Conservation (phyloP, 192 early-diverging fungal species). For the Cladochytrium replicatum region DNA sequence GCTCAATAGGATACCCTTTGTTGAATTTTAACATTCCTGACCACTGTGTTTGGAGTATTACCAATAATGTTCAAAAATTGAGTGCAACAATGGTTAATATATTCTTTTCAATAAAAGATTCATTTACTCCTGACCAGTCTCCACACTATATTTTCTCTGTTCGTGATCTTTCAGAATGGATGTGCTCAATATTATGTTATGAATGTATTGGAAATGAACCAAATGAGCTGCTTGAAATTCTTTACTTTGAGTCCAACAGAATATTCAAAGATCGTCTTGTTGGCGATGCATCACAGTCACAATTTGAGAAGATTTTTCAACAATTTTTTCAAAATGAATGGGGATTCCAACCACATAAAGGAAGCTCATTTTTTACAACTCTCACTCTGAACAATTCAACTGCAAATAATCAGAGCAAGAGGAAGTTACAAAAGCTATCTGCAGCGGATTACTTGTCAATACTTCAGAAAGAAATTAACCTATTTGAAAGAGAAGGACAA, state of each 20-base stretch:
- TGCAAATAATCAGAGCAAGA: too few relatives aligned
- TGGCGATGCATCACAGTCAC: conserved; percentile 19
- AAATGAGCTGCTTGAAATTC: conserved; percentile 26
- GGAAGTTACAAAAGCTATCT: too few relatives aligned
- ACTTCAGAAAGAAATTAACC: conserved; percentile 20
- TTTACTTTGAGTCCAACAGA: conserved; percentile 37
- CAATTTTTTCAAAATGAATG: conserved; percentile 34
- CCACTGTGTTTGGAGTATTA: conserved; percentile 32
- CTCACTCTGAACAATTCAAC: not conserved
- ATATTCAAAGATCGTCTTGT: conserved; percentile 43
- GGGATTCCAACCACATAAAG: conserved; percentile 19
- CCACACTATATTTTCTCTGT: conserved; percentile 48
- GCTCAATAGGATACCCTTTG: conserved; percentile 28
- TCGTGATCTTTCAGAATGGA: conserved; percentile 37
- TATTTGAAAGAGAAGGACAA: conserved; percentile 38
- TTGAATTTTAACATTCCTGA: conserved; percentile 13
- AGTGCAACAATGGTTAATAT: conserved; percentile 36
- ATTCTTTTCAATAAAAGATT: conserved; percentile 29
- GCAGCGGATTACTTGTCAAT: conserved; percentile 19
- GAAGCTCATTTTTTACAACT: not conserved
- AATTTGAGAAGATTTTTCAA: conserved; percentile 24
- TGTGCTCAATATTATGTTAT: conserved; percentile 31
- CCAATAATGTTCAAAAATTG: conserved; percentile 34
- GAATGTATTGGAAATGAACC: conserved; percentile 25
- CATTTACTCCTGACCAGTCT: conserved; percentile 36